A percentile compares a stretch with the other conserved stretches of the same genome.
Evolutionary conservation across 768 basidiomycete species (phyloP).

Genomic region (Naganishia friedmannii): DNA sequence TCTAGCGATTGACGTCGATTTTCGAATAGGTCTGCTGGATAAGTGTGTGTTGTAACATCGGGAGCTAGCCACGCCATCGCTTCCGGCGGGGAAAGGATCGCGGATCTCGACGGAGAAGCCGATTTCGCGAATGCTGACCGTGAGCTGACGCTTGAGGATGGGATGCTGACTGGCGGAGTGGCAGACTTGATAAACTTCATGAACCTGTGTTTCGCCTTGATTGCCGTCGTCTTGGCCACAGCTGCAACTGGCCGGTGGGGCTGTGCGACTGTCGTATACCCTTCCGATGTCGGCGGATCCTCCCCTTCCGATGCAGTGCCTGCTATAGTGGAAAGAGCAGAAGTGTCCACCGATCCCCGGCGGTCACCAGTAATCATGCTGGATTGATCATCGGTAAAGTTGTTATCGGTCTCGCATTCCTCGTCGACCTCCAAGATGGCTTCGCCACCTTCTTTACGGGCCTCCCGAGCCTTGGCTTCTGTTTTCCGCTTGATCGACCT

Average conservation of each 20-base stretch:
- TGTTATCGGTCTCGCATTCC: conserved; percentile 53
- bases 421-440: conserved; percentile 52
- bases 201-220: conserved; percentile 50
- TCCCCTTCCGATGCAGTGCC: conserved; percentile 43
- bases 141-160: conserved; percentile 11
- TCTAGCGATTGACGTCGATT: conserved; percentile 20
- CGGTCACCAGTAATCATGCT: conserved; percentile 51
- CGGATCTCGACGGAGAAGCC: conserved; percentile 6
- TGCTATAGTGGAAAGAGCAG: conserved; percentile 26
- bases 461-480: conserved; percentile 27
- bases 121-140: conserved; percentile 16
- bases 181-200: conserved; percentile 36
- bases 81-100: conserved; percentile 7
- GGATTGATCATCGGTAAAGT: conserved; percentile 57
- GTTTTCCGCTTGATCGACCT: conserved; percentile 42
- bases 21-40: conserved; percentile 11
- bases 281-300: conserved; percentile 12
- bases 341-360: conserved; percentile 33
- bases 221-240: conserved; percentile 38
- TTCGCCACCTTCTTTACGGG: conserved; percentile 42
- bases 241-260: conserved; percentile 35
- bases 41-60: conserved; percentile 12
- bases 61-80: not conserved
- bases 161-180: conserved; percentile 10
- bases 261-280: conserved; percentile 25